Conservation (phyloP, 176 grass and related monocot genomes). For the Tuctoria greenei region DNA sequence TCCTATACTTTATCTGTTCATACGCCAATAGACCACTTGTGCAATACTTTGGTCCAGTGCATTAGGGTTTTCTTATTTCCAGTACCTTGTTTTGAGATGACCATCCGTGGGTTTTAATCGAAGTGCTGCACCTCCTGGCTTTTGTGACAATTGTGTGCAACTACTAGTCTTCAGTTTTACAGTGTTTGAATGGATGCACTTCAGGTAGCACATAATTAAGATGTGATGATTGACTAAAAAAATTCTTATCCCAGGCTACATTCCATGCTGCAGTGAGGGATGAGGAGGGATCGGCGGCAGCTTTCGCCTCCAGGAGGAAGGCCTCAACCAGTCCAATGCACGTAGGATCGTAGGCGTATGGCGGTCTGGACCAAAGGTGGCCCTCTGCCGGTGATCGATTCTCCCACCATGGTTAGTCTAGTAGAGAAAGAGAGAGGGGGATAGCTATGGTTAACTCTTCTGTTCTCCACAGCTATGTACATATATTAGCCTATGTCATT, state of each 20-base stretch:
- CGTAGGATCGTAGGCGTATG: background rate
- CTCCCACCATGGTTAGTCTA: background rate
- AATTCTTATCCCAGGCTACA: background rate
- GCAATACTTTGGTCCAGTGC: background rate
- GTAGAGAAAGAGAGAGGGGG: background rate
- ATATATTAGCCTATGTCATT: slow-evolving; percentile 2
- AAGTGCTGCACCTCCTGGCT: background rate
- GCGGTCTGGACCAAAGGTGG: background rate
- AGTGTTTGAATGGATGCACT: background rate
- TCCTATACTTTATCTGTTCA: background rate
- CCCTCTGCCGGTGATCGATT: background rate
- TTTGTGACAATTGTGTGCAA: background rate
- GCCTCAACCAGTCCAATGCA: background rate
- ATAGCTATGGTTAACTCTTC: background rate
- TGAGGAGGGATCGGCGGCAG: background rate
- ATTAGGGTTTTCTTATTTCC: background rate
- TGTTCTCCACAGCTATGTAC: background rate
- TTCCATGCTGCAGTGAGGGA: background rate
- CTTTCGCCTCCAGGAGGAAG: background rate
- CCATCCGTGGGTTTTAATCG: background rate
- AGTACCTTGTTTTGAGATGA: background rate
- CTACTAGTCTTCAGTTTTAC: background rate
- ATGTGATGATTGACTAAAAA: background rate
- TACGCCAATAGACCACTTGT: too few relatives aligned
- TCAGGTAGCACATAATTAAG: background rate